phyloP scores from a whole-genome alignment of 768 basidiomycete genomes.

The Agaricus blazei region DNA sequence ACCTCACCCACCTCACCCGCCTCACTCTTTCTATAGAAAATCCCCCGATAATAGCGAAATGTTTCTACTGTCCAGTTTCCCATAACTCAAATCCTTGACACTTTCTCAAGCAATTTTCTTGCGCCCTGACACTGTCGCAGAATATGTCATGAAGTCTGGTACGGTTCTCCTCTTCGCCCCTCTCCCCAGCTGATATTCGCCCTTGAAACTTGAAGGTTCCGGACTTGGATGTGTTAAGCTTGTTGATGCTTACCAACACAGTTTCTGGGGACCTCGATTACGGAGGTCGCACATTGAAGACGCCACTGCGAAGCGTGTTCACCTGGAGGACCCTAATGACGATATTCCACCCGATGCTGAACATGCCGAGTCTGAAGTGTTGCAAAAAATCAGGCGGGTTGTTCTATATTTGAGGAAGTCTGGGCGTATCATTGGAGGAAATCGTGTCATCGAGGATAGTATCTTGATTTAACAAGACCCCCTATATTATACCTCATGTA shows the following conservation, averaged over 20 bases:
- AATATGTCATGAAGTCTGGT: slow-evolving; percentile 17
- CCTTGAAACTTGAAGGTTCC: slow-evolving; percentile 9
- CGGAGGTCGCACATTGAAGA: slow-evolving; percentile 44
- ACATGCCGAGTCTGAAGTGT: slow-evolving; percentile 8
- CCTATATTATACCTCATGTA: neutral
- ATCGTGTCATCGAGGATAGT: slow-evolving; percentile 27
- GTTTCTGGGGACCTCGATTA: slow-evolving; percentile 55
- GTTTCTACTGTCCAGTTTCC: slow-evolving; percentile 24
- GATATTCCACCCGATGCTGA: neutral
- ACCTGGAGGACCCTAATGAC: neutral
- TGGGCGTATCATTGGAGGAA: slow-evolving; percentile 50
- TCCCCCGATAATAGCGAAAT: slow-evolving; percentile 12
- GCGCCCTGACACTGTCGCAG: slow-evolving; percentile 31
- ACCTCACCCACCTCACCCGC: slow-evolving; percentile 36
- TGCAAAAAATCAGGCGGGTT: slow-evolving; percentile 30
- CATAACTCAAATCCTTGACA: slow-evolving; percentile 35
- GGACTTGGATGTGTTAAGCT: slow-evolving; percentile 32
- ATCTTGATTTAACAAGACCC: slow-evolving; percentile 12
- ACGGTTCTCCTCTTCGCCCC: neutral
- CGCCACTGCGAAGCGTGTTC: slow-evolving; percentile 19
- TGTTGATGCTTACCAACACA: slow-evolving; percentile 49
- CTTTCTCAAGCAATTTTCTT: slow-evolving; percentile 48
- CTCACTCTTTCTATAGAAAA: slow-evolving; percentile 40
- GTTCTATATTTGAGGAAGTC: slow-evolving; percentile 47
- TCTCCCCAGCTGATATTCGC: neutral